These are phyloP conservation scores for Diaporthe australafricana DNA, from an alignment of 2,329 filamentous ascomycete species.

Conservation along the genomic window DNA sequence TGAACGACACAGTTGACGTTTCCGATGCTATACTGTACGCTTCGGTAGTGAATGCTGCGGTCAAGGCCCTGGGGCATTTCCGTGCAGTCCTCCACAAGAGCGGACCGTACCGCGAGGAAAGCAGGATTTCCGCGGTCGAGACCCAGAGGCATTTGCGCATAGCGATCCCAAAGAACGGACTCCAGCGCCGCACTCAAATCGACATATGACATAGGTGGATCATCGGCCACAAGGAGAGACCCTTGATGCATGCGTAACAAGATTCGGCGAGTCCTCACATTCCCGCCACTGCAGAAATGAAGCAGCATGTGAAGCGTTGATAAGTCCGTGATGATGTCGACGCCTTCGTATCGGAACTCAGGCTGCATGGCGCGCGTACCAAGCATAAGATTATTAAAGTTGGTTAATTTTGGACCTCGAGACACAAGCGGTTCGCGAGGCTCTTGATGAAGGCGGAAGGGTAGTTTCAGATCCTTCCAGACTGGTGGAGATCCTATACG, in stretches of 20 bases:
- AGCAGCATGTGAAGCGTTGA: background rate
- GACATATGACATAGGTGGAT: background rate
- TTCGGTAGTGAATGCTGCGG: background rate
- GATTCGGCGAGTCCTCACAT: background rate
- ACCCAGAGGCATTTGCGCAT: background rate
- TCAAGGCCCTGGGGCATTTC: too few species aligned
- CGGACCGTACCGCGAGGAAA: too few species aligned
- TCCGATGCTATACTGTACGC: background rate
- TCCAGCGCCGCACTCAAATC: background rate
- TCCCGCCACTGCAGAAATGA: too few species aligned
- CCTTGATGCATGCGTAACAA: background rate
- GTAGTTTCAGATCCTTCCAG: background rate
- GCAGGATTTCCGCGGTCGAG: background rate
- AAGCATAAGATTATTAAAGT: background rate
- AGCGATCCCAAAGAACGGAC: background rate
- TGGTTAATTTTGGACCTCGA: background rate
- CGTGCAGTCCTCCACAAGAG: too few species aligned
- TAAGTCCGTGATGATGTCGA: background rate
- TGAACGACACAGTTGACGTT: background rate
- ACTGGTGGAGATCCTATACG: background rate
- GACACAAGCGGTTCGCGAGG: too few species aligned
- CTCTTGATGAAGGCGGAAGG: background rate
- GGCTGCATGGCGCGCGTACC: background rate
- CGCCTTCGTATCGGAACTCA: background rate
- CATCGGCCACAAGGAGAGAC: background rate